phyloP scores from a whole-genome alignment of 2,329 filamentous ascomycete species.

The Talaromyces sp. region DNA sequence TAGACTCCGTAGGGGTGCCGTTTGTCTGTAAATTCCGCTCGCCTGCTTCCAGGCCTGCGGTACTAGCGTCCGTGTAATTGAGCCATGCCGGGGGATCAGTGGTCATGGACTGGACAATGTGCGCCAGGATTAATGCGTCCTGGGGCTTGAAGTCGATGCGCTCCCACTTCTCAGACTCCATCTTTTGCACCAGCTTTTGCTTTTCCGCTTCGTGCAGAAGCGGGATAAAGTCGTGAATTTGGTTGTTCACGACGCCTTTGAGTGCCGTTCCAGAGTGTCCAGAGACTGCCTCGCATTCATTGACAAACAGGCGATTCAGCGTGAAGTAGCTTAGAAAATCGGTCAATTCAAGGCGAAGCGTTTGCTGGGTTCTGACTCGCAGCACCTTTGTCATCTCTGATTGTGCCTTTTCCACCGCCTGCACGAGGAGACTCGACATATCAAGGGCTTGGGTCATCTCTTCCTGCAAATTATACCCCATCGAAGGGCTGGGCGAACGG shows the following conservation, averaged over 20 bases:
- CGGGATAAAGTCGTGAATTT: conserved; percentile 59
- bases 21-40: conserved; percentile 60
- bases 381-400: conserved; percentile 59
- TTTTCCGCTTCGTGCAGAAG: conserved; percentile 53
- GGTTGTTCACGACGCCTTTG: conserved; percentile 57
- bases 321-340: conserved; percentile 59
- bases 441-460: conserved; percentile 60
- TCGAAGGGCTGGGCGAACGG: conserved; percentile 36
- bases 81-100: conserved; percentile 53
- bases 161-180: conserved; percentile 61
- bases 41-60: conserved; percentile 36
- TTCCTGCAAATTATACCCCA: conserved; percentile 37
- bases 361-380: conserved; percentile 59
- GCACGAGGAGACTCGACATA: conserved; percentile 59
- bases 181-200: conserved; percentile 51
- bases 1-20: background rate
- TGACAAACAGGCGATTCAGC: conserved; percentile 58
- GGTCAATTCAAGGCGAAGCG: conserved; percentile 48
- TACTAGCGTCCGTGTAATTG: conserved; percentile 21
- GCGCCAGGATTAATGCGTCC: conserved; percentile 41
- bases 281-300: conserved; percentile 62
- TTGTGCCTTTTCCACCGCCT: conserved; percentile 62
- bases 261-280: conserved; percentile 55
- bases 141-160: conserved; percentile 57
- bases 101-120: conserved; percentile 54